Evolutionary conservation across 192 early-diverging fungal species (phyloP).

Genomic region (Coemansia aciculifera): DNA sequence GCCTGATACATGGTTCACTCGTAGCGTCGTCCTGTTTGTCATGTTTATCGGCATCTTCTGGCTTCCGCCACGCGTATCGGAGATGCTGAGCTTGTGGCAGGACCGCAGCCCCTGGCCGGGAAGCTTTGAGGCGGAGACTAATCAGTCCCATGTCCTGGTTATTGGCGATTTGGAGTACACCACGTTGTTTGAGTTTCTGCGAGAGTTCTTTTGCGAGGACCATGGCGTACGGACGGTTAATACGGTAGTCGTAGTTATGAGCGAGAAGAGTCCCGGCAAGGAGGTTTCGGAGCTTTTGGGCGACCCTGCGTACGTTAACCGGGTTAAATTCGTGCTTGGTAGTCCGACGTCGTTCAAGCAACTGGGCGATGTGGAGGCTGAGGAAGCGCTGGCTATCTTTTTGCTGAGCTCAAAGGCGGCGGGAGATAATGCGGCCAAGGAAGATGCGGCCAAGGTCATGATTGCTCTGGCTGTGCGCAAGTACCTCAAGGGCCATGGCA

Average conservation of each 20-base stretch:
- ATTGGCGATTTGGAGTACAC: slow-evolving; percentile 66
- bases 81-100: slow-evolving; percentile 63
- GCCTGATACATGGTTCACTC: slow-evolving; percentile 58
- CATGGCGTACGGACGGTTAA: slow-evolving; percentile 67
- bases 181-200: slow-evolving; percentile 65
- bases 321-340: slow-evolving; percentile 72
- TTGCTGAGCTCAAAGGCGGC: slow-evolving; percentile 60
- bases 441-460: slow-evolving; percentile 74
- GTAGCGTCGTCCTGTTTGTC: slow-evolving; percentile 61
- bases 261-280: slow-evolving; percentile 59
- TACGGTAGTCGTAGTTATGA: slow-evolving; percentile 69
- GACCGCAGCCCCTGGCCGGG: slow-evolving; percentile 62
- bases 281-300: slow-evolving; percentile 58
- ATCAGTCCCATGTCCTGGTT: slow-evolving; percentile 64
- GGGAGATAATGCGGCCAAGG: slow-evolving; percentile 51
- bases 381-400: slow-evolving; percentile 62
- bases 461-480: slow-evolving; percentile 70
- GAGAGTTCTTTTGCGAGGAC: slow-evolving; percentile 80
- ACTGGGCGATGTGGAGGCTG: slow-evolving; percentile 57
- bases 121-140: slow-evolving; percentile 53
- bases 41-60: slow-evolving; percentile 74
- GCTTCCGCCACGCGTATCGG: slow-evolving; percentile 64
- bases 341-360: slow-evolving; percentile 61
- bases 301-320: slow-evolving; percentile 68
- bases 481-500: slow-evolving; percentile 48